Evolutionary conservation across 768 basidiomycete species (phyloP).

Genomic region (Boletus rubropictus): DNA sequence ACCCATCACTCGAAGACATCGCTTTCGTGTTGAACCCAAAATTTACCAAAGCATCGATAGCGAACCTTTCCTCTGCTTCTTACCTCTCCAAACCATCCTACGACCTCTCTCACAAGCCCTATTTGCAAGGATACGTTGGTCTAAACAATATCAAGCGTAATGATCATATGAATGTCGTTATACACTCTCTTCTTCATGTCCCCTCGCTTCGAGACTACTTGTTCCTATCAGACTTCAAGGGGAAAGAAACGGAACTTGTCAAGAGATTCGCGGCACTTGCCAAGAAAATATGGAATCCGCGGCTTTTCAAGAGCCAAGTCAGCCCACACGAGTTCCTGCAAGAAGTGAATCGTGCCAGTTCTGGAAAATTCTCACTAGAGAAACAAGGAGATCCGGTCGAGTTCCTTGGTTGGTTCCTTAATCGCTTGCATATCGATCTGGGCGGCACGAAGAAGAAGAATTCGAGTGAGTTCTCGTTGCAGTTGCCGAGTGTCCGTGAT

Average conservation of each 20-base stretch:
- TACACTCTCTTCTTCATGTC: conserved; percentile 89
- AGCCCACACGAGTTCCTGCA: conserved; percentile 98
- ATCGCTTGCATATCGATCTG: conserved; percentile 86
- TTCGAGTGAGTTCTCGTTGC: conserved; percentile 59
- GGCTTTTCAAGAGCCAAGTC: conserved; percentile 95
- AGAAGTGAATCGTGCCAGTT: conserved; percentile 87
- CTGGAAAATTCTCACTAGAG: conserved; percentile 87
- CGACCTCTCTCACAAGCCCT: conserved; percentile 75
- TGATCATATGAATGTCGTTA: conserved; percentile 96
- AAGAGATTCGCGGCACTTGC: conserved; percentile 82
- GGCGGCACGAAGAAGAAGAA: conserved; percentile 91
- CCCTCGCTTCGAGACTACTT: conserved; percentile 84
- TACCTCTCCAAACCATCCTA: conserved; percentile 73
- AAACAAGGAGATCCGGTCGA: conserved; percentile 95
- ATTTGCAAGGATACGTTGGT: conserved; percentile 90
- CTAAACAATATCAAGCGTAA: conserved; percentile 97
- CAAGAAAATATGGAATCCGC: conserved; percentile 95
- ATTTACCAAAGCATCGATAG: conserved; percentile 62
- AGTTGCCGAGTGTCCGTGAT: conserved; percentile 16
- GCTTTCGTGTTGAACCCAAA: conserved; percentile 81
- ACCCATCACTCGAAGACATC: conserved; percentile 95
- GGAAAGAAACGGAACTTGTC: conserved; percentile 81
- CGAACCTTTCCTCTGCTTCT: conserved; percentile 49
- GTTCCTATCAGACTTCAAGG: conserved; percentile 65
- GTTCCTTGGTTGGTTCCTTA: conserved; percentile 93